Evolutionary conservation across 2,329 filamentous ascomycete genomes (phyloP).

Genomic region (Xylaria hypoxylon): DNA sequence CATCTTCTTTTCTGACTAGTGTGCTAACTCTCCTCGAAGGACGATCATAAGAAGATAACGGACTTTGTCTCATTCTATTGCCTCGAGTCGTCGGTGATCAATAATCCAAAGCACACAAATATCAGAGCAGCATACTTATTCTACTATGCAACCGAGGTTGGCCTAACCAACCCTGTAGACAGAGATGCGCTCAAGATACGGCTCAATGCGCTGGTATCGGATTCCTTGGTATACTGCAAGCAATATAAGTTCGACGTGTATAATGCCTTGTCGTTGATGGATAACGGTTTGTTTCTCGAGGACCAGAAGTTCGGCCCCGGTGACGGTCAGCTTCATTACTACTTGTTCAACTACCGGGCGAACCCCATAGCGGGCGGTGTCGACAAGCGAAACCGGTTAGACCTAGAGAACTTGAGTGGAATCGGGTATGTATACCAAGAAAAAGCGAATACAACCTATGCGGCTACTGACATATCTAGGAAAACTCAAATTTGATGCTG

Average conservation of each 20-base stretch:
- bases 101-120: conserved; percentile 78
- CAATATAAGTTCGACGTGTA: conserved; percentile 90
- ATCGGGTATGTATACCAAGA: conserved; percentile 81
- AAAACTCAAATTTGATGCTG: conserved; percentile 49
- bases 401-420: conserved; percentile 82
- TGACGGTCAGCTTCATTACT: conserved; percentile 95
- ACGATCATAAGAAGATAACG: conserved; percentile 81
- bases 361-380: conserved; percentile 88
- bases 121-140: conserved; percentile 95
- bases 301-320: conserved; percentile 95
- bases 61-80: conserved; percentile 98
- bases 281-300: conserved; percentile 93
- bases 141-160: conserved; percentile 92
- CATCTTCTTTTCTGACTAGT: conserved; percentile 21
- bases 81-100: conserved; percentile 92
- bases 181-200: conserved; percentile 76
- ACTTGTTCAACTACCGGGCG: conserved; percentile 96
- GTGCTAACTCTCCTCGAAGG: conserved; percentile 51
- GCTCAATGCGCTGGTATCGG: conserved; percentile 82
- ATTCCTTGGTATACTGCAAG: conserved; percentile 90
- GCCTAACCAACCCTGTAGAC: conserved; percentile 69
- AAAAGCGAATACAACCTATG: conserved; percentile 49
- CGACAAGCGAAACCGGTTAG: conserved; percentile 80
- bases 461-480: conserved; percentile 43
- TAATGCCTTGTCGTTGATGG: conserved; percentile 92